Evolutionary conservation across 495 filamentous ascomycete genomes (phyloP), one percentile per base, ranked within the genome.

Genomic region (Tetracladium marchalianum): DNA sequence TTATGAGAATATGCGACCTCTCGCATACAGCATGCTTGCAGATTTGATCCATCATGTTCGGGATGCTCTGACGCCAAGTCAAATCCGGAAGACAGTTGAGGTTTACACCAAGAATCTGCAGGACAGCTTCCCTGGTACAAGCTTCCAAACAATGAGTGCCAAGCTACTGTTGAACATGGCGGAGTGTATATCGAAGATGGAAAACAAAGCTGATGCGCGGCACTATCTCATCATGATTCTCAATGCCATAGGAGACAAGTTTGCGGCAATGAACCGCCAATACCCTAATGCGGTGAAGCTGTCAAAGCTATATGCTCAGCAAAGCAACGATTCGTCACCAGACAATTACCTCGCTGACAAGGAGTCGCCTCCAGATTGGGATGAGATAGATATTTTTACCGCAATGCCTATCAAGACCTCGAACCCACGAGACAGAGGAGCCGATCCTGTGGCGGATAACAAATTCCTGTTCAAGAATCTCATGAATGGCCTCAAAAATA

Each of bases 71-170:
- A 73, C 71, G 0, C 81, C 81, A 9, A 82, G 90, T 44, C 93
- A 97, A 64, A 99, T 99, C 47, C 78, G 88, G 41, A 81, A 85
- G 53, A 96, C 93, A 0, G 87, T 99, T 9, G 87, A 94, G 55
- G 93, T 97, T 6, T 99, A 97, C 62, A 95, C 92, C 4, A 88
- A 85, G 55, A 97, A 97, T 53, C 71, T 99, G 17, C 90, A 94
- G 53, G 93, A 97, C 60, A 85, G 85, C 50, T 94, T 95, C 54
- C 93, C 93, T 1, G 93, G 93, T 11, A 97, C 93, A 4, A 97
- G 92, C 62, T 99, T 97, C 61, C 93, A 99, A 62, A 99, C 93
- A 0, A 99, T 99, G 93, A 97, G 92, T 57, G 93, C 93, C 3
- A 99, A 97, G 61, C 70, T 99, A 3, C 68, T 99, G 2, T 66